These are phyloP conservation scores for Aspergillus homomorphus DNA, from an alignment of 495 filamentous ascomycete species.

Conservation along the genomic window DNA sequence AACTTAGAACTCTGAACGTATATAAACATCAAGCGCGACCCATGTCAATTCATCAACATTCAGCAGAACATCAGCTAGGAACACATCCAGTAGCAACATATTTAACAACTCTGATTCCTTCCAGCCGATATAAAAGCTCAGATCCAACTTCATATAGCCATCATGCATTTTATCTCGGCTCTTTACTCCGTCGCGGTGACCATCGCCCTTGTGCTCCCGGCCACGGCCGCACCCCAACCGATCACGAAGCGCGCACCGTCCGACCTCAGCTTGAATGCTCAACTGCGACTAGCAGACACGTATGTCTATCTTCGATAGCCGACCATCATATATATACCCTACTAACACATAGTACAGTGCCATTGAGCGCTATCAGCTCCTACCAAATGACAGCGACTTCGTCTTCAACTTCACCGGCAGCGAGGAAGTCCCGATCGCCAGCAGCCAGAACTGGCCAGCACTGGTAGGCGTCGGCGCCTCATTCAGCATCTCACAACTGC, in stretches of 20 bases:
- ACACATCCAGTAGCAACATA: too few species aligned
- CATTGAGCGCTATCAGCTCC: slow-evolving; percentile 37
- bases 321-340: not conserved
- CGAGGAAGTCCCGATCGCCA: slow-evolving; percentile 13
- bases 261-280: slow-evolving; percentile 25
- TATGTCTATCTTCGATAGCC: slow-evolving; percentile 8
- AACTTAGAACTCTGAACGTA: not conserved
- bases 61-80: too few species aligned
- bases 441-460: slow-evolving; percentile 22
- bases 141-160: slow-evolving; percentile 1
- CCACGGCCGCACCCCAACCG: slow-evolving; percentile 18
- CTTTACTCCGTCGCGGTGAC: slow-evolving; percentile 9
- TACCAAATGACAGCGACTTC: slow-evolving; percentile 37
- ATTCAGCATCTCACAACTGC: slow-evolving; percentile 26
- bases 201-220: slow-evolving; percentile 16
- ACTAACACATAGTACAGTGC: slow-evolving; percentile 9
- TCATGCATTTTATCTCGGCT: slow-evolving; percentile 16
- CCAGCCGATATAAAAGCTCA: not conserved
- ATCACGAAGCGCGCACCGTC: slow-evolving; percentile 16
- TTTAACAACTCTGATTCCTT: not conserved
- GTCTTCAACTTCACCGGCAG: slow-evolving; percentile 41
- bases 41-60: not conserved
- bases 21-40: too few species aligned
- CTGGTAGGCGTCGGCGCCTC: slow-evolving; percentile 19
- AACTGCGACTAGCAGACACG: slow-evolving; percentile 26